Conservation (phyloP, 176 grass and related monocot genomes). For the Microstegium vimineum region DNA sequence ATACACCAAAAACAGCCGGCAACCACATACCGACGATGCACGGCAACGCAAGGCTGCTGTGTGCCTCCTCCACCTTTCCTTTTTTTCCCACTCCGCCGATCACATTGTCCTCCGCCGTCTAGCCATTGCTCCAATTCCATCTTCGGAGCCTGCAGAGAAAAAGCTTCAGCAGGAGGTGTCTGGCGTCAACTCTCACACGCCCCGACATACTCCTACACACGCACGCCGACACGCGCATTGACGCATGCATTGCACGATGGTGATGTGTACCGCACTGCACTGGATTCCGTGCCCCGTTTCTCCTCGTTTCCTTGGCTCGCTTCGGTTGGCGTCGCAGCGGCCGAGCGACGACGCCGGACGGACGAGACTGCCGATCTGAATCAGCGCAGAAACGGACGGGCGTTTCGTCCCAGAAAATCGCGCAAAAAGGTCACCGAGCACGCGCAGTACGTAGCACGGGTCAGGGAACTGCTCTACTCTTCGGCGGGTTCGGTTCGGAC, state of each 20-base stretch:
- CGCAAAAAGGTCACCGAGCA: neutral
- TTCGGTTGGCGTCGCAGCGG: neutral
- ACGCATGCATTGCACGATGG: neutral
- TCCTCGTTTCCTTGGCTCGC: neutral
- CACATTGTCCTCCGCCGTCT: neutral
- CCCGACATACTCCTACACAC: neutral
- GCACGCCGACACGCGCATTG: neutral
- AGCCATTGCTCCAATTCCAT: neutral
- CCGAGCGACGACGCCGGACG: neutral
- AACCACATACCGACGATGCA: conserved; percentile 24
- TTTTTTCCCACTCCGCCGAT: neutral
- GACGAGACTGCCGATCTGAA: neutral
- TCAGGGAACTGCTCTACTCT: neutral
- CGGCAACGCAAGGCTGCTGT: conserved; percentile 12
- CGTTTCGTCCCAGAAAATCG: neutral
- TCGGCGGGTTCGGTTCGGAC: too few species aligned
- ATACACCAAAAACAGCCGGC: neutral
- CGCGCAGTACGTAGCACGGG: neutral
- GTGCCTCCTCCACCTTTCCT: conserved; percentile 1
- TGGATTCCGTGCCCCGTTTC: neutral
- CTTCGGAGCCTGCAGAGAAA: neutral
- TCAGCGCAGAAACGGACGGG: neutral
- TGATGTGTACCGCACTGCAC: neutral
- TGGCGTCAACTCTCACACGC: neutral
- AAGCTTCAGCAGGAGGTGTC: neutral